Base-by-base conservation (phyloP, 2,329 filamentous ascomycete species). In the Phyllosticta paracitricarpa region DNA sequence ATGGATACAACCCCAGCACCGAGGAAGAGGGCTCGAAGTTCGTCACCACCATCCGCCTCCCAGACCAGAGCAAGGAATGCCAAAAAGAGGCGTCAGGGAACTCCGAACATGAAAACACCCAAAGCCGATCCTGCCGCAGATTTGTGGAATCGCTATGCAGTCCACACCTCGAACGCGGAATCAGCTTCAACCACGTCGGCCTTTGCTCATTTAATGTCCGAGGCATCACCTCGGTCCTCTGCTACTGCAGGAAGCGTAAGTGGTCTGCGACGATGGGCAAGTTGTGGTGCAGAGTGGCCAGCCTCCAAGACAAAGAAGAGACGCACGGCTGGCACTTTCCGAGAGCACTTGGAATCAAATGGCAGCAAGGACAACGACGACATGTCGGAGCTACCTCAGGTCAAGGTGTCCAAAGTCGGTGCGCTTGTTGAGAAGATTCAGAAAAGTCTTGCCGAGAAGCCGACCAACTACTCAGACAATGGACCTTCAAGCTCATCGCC, bases 201-300 rank as follows among this genome's bases (percentile, higher is more conserved):
- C 56, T 73, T 79, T 57, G 74, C 73, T 30, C 75, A 76, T 63
- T 69, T 79, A 22, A 75, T 77, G 58, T 74, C 75, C 61, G 76
- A 78, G 55, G 74, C 75, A 0, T 80, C 79, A 0, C 78, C 79
- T 24, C 73, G 74, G 22, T 77, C 77, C 4, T 69, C 71, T 25
- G 69, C 76, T 12, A 76, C 75, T 28, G 74, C 74, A 10, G 79
- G 78, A 61, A 77, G 74, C 63, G 75, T 78, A 22, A 72, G 71
- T 62, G 78, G 77, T 2, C 68, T 81, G 56, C 70, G 78, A 56
- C 69, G 79, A 63, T 81, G 78, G 78, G 76, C 76, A 26, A 81
- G 79, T 66, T 80, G 78, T 60, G 78, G 78, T 10, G 72, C 77
- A 9, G 77, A 80, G 61, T 81, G 78, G 68, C 78, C 78, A 8